Evolutionary conservation across 2,329 filamentous ascomycete genomes (phyloP), one percentile per base, ranked within the genome.

Genomic region (Exutisphaerella laricina): DNA sequence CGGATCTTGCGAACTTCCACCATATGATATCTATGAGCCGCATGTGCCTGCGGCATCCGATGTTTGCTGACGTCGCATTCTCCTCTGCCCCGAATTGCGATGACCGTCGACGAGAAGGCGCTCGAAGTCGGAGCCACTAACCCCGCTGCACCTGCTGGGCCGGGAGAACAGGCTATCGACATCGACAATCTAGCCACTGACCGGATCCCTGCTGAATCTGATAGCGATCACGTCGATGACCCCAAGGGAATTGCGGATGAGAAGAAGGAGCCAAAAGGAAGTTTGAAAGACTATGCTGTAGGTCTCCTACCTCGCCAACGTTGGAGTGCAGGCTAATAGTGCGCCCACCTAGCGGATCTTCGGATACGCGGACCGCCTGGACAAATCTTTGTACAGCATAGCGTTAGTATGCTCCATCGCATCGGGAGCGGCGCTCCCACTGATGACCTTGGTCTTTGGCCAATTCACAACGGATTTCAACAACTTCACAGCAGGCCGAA

Each of bases 361-460:
- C 41, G n/a, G 17, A 21, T 65, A 58, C 42, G 49, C 58, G n/a
- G 58, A 63, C 46, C 38, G 39, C 6, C 39, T 54, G 13, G 55
- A 57, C 39, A 39, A 47, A n/a, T 5, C 49, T 8, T 53, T 64
- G 12, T 64, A 63, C 39, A 39, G 51, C 12, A 48, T 61, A 8
- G 49, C 56, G 3, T 38, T 60, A 16, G 17, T 56, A 3, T 63
- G 63, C 13, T 66, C 70, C 8, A 64, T 71, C 29, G 68, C 59
- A 5, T 64, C 67, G 5, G 72, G 71, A 33, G 66, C 66, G 8
- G 53, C 69, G 5, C 60, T 74, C 2, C 71, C 73, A 0, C 50
- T 75, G 18, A 74, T 75, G 68, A 55, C 50, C 20, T 43, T 76
- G n/a, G 60, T 77, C 3, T 77, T 76, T 49, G 74, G 73, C 8